phyloP scores from a whole-genome alignment of 2,329 filamentous ascomycete species.

The Neofusicoccum kwambonambiense region DNA sequence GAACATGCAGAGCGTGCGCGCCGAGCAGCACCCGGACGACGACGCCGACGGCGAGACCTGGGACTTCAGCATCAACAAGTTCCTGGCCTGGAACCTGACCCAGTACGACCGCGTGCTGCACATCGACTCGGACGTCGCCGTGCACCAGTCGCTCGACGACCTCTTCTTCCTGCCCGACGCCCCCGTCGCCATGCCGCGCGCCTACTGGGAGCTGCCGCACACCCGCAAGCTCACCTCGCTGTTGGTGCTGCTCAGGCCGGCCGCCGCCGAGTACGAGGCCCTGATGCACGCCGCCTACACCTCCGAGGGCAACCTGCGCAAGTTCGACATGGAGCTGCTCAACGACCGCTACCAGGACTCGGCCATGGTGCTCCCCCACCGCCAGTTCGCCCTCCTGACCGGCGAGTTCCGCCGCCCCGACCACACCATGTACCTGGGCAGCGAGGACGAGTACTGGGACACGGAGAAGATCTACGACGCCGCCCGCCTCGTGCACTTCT shows the following conservation, averaged over 20 bases:
- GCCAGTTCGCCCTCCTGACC: conserved; percentile 60
- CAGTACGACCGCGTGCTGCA: conserved; percentile 60
- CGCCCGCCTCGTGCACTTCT: conserved; percentile 68
- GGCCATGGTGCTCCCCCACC: conserved; percentile 63
- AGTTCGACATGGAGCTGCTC: conserved; percentile 68
- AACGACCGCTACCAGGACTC: conserved; percentile 61
- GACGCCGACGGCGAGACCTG: conserved; percentile 44
- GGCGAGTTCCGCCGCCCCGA: conserved; percentile 60
- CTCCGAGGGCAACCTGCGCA: conserved; percentile 27
- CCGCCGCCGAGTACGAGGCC: conserved; percentile 48
- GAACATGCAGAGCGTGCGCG: conserved; percentile 38
- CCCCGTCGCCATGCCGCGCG: conserved; percentile 66
- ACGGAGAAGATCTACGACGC: conserved; percentile 56
- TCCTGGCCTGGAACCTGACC: conserved; percentile 66
- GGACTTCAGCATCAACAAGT: conserved; percentile 66
- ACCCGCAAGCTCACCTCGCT: conserved; percentile 53
- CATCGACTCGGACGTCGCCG: conserved; percentile 63
- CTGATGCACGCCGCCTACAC: conserved; percentile 29
- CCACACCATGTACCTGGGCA: conserved; percentile 55
- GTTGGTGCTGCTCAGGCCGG: conserved; percentile 62
- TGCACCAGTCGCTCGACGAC: conserved; percentile 66
- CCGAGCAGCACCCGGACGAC: conserved; percentile 14
- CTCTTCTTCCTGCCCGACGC: conserved; percentile 65
- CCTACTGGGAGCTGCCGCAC: conserved; percentile 63
- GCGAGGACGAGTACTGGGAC: conserved; percentile 58